Percentiles rank a stretch among this genome's conserved stretches.
phyloP scores from a whole-genome alignment of 2,329 filamentous ascomycete genomes.

The Scolecobasidium constrictum region DNA sequence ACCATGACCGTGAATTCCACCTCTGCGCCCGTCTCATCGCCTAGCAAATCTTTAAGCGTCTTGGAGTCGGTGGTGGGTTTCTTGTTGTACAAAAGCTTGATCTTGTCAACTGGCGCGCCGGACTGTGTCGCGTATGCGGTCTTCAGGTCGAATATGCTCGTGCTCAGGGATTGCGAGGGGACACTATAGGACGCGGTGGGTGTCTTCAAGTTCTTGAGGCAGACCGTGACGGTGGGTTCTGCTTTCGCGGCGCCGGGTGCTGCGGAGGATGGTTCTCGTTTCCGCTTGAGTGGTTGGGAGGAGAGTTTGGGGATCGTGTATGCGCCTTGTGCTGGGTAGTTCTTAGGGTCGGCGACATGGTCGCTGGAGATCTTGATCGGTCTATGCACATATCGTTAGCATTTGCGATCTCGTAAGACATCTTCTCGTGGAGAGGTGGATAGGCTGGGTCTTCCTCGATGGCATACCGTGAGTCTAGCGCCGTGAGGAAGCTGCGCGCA shows the following conservation, averaged over 20 bases:
- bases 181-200: conserved; percentile 59
- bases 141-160: conserved; percentile 72
- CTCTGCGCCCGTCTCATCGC: conserved; percentile 26
- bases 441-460: no score
- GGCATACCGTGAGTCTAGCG: conserved; percentile 67
- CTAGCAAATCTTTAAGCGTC: conserved; percentile 61
- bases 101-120: conserved; percentile 59
- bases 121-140: conserved; percentile 53
- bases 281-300: conserved; percentile 27
- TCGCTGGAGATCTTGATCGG: conserved; percentile 76
- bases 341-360: conserved; percentile 77
- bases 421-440: no score
- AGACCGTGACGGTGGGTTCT: conserved; percentile 36
- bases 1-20: conserved; percentile 85
- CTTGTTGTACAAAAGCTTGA: conserved; percentile 78
- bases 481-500: conserved; percentile 70
- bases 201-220: conserved; percentile 68
- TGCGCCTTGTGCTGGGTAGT: conserved; percentile 63
- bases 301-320: conserved; percentile 66
- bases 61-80: conserved; percentile 74
- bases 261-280: conserved; percentile 27
- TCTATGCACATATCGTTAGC: no score
- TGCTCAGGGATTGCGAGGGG: conserved; percentile 48
- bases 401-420: no score
- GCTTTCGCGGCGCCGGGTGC: conserved; percentile 35